Evolutionary conservation across 306 rosid species (phyloP), one percentile per base, ranked within the genome.

Genomic region (Quercus mongolica): DNA sequence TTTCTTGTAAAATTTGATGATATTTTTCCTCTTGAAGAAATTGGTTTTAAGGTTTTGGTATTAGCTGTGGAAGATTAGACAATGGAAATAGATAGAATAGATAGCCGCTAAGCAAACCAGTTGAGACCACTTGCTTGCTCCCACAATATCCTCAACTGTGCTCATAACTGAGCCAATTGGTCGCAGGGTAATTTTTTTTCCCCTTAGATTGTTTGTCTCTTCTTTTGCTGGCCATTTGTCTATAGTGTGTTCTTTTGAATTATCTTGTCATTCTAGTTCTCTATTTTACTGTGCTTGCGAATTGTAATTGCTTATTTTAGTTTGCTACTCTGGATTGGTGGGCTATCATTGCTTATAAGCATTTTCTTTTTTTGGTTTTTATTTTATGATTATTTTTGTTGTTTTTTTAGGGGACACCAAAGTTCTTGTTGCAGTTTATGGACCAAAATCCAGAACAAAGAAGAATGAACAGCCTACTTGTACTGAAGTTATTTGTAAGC

Each of bases 151-250:
- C 95, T 91, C 71, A 88, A 92, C 77, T 92, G 97, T 3, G 91
- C 99, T 56, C 97, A 94, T 80, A 97, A 97, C 82, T 92, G 97
- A 6, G 92, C 97, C 55, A 88, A 85, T 71, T 94, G 99, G 99
- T 56, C 89, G 73, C 99, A 92, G 86, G 97, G 96, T 86, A 74
- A 1, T 2, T n/a, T 41, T 20, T 31, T 28, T 28, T n/a, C 20
- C 11, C 18, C 35, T 64, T 67, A 3, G 19, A 12, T 54, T 31
- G 49, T 51, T 17, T 31, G 28, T 1, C n/a, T 51, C n/a, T 56
- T 19, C 56, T 54, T 71, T 33, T 49, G 58, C 35, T 13, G 12
- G 57, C 41, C 14, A 38, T 21, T 54, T 64, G 4, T 69, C 23
- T 4, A 28, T 64, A 20, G 41, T 30, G 58, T 9, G 51, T 69